Conservation (phyloP, 1,139 yeast genomes). For the Martiniozyma asiatica region DNA sequence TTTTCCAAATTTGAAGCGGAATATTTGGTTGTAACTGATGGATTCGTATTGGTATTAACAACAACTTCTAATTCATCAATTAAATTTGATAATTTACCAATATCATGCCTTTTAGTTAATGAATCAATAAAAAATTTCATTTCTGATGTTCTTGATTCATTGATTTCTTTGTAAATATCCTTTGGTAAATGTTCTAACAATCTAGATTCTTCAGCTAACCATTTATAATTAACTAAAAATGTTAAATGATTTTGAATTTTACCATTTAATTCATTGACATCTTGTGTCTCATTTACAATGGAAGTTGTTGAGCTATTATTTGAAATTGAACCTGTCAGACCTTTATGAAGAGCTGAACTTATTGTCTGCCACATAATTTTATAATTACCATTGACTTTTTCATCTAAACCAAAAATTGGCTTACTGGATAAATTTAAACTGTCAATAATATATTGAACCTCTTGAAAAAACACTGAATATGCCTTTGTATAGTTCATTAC, state of each 20-base stretch:
- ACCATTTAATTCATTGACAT: constrained; percentile 6
- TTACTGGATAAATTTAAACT: constrained; percentile 14
- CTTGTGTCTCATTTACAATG: constrained; percentile 4
- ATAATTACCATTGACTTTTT: constrained; percentile 12
- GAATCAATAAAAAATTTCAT: constrained; percentile 13
- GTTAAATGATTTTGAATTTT: constrained; percentile 12
- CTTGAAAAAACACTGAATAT: constrained; percentile 32
- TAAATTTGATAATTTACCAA: constrained; percentile 58
- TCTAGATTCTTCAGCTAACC: constrained; percentile 20
- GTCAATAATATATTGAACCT: constrained; percentile 22
- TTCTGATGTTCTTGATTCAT: constrained; percentile 16
- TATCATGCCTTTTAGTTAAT: constrained; percentile 15
- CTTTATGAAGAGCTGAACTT: constrained; percentile 7
- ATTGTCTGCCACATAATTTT: constrained; percentile 16
- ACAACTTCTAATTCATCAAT: constrained; percentile 53
- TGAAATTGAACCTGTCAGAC: constrained; percentile 4
- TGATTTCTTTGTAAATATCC: constrained; percentile 15
- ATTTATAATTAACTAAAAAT: constrained; percentile 20
- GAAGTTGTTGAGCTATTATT: constrained; percentile 11
- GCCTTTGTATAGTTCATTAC: constrained; percentile 32
- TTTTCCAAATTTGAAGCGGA: constrained; percentile 48
- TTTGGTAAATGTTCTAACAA: constrained; percentile 15
- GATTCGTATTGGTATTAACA: constrained; percentile 29
- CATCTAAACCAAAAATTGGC: constrained; percentile 10
- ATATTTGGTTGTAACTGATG: constrained; percentile 52